Evolutionary conservation across 768 basidiomycete species (phyloP), one percentile per base, ranked within the genome.

Genomic region (Pilatotrama ljubarskyi): DNA sequence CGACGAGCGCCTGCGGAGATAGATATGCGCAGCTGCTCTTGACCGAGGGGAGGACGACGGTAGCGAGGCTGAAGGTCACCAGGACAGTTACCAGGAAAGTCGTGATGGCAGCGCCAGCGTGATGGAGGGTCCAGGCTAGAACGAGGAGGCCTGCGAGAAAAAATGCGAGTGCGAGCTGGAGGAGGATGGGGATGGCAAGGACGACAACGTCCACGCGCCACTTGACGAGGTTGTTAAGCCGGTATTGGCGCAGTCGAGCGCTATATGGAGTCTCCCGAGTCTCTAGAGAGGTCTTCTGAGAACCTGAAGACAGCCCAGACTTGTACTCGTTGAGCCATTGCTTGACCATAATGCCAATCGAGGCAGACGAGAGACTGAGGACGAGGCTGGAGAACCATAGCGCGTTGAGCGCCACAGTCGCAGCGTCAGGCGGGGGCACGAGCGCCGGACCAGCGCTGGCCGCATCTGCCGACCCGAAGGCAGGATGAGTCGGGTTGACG

Each of bases 311-410:
- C 22, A 55, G 38, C n/a, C 51, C 54, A 36, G 20, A n/a, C 9
- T 29, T 20, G 51, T 22, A 55, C 8, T 47, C 35, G 26, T 59
- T 63, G 3, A 72, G 64, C 70, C 72, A 73, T 54, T 72, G 69
- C 51, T 69, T 67, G 20, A 66, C 67, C 24, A 69, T 48, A 58
- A 73, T 69, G 53, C 66, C 65, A 15, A 69, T 51, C 26, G 65
- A 64, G 0, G 72, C 66, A 0, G 68, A 59, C n/a, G 65, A 40
- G 4, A 73, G 65, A 29, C 63, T 67, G 46, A 66, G 57, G 3
- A 63, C 52, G 9, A 73, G 67, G 50, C 66, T 68, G 1, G 62
- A 46, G 56, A 69, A 69, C 66, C 68, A 70, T 1, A 70, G 56
- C 11, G 41, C 48, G 55, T 72, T 73, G 46, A 72, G 55, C 35